Percentiles rank a stretch among this genome's conserved stretches.
These are phyloP conservation scores for Onygenales sp. DNA, from an alignment of 2,329 filamentous ascomycete species.

Conservation along the genomic window DNA sequence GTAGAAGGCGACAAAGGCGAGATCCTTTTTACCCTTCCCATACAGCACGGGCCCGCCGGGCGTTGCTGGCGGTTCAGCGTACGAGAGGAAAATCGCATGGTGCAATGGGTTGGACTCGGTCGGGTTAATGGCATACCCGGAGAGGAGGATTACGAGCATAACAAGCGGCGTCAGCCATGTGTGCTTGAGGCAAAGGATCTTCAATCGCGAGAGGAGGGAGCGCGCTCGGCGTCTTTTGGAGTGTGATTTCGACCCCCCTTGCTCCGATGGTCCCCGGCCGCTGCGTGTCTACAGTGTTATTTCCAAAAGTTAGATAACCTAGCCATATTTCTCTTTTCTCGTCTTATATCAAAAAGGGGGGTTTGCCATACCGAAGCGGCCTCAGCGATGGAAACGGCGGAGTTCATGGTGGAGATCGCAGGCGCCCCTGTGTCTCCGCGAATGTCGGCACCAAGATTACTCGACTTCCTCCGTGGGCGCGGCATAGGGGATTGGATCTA, in stretches of 20 bases:
- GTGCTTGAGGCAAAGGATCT: slow-evolving; percentile 37
- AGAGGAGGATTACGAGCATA: slow-evolving; percentile 54
- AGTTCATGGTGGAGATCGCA: slow-evolving; percentile 36
- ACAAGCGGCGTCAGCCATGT: slow-evolving; percentile 61
- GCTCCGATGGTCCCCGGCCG: slow-evolving; percentile 14
- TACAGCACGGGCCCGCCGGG: slow-evolving; percentile 55
- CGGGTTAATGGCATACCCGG: slow-evolving; percentile 66
- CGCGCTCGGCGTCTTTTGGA: slow-evolving; percentile 37
- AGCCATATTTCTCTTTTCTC: neutral
- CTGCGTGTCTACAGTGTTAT: slow-evolving; percentile 13
- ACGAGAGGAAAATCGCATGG: slow-evolving; percentile 82
- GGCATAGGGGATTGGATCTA: slow-evolving; percentile 20
- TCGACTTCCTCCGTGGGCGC: slow-evolving; percentile 34
- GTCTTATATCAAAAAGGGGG: too few species aligned
- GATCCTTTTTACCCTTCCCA: slow-evolving; percentile 78
- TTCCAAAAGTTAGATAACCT: slow-evolving; percentile 6
- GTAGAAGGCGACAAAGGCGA: slow-evolving; percentile 84
- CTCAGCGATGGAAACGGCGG: slow-evolving; percentile 17
- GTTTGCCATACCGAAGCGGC: slow-evolving; percentile 7
- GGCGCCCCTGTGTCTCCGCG: slow-evolving; percentile 38
- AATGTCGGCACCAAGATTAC: slow-evolving; percentile 37
- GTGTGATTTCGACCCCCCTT: slow-evolving; percentile 22
- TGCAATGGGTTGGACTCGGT: slow-evolving; percentile 68
- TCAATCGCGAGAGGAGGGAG: slow-evolving; percentile 35
- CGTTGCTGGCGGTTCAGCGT: slow-evolving; percentile 54